Conservation (phyloP, 345 rosid genomes). For the Populus davidiana region DNA sequence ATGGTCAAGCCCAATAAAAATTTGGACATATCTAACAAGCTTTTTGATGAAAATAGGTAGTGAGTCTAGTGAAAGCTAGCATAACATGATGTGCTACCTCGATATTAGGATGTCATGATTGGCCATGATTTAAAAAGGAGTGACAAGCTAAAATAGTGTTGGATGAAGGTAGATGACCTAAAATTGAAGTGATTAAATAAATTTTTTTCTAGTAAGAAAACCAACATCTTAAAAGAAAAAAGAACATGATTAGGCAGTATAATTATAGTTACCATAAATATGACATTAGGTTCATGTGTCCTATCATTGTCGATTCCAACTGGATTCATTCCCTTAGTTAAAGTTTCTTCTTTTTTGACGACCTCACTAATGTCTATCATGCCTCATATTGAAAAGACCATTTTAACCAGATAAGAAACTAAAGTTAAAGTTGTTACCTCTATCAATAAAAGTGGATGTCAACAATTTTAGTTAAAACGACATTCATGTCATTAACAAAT, state of each 20-base stretch:
- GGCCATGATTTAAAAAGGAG: neutral
- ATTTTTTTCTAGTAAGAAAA: too few species aligned
- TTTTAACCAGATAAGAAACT: neutral
- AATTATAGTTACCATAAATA: too few species aligned
- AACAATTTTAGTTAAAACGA: neutral
- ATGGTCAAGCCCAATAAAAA: too few species aligned
- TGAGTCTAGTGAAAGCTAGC: neutral
- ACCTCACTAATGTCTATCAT: neutral
- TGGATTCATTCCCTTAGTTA: neutral
- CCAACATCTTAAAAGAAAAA: too few species aligned
- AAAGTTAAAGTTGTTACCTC: too few species aligned
- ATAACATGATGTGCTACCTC: neutral
- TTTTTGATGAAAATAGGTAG: too few species aligned
- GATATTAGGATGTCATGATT: neutral
- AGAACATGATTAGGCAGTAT: neutral
- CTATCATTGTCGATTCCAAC: neutral
- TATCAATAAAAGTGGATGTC: too few species aligned
- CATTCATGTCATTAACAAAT: neutral
- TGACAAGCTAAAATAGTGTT: neutral
- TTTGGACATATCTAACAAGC: too few species aligned
- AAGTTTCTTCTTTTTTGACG: too few species aligned
- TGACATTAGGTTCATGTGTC: neutral
- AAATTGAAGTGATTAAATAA: too few species aligned
- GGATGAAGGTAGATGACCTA: neutral
- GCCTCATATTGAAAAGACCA: neutral